Evolutionary conservation across 1,139 yeast species (phyloP).

Genomic region (Geotrichum cucujoidarum): DNA sequence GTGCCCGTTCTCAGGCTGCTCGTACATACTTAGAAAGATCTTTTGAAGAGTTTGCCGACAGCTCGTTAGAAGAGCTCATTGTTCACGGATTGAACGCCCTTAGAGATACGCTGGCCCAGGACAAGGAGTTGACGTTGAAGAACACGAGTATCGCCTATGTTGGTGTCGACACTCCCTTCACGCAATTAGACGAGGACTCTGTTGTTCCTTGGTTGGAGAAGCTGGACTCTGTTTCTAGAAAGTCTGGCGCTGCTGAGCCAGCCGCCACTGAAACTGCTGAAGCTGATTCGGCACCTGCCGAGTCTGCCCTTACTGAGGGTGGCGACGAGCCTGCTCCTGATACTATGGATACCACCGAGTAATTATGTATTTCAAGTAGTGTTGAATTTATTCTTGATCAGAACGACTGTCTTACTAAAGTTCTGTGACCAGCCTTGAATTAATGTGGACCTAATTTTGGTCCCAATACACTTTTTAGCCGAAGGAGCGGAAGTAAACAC

Average conservation of each 20-base stretch:
- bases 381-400: not conserved
- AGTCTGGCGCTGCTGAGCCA: constrained; percentile 23
- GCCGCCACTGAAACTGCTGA: constrained; percentile 26
- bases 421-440: too few relatives aligned
- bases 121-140: constrained; percentile 75
- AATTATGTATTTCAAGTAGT: not conserved
- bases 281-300: constrained; percentile 21
- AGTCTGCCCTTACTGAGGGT: constrained; percentile 13
- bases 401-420: not conserved
- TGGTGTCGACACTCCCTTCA: constrained; percentile 71
- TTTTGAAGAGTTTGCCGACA: constrained; percentile 58
- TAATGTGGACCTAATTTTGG: too few relatives aligned
- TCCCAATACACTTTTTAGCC: too few relatives aligned
- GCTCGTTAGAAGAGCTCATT: constrained; percentile 67
- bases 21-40: constrained; percentile 90
- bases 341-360: constrained; percentile 28
- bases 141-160: constrained; percentile 91
- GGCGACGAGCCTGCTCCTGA: constrained; percentile 16
- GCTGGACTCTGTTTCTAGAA: constrained; percentile 51
- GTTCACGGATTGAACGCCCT: constrained; percentile 86
- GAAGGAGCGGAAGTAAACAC: too few relatives aligned
- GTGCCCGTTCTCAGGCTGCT: constrained; percentile 98
- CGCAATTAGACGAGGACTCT: constrained; percentile 77
- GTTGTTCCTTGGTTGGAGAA: constrained; percentile 72
- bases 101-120: constrained; percentile 91